phyloP scores from a whole-genome alignment of 352 stramenopile genomes.

The Phytopythium montanum region DNA sequence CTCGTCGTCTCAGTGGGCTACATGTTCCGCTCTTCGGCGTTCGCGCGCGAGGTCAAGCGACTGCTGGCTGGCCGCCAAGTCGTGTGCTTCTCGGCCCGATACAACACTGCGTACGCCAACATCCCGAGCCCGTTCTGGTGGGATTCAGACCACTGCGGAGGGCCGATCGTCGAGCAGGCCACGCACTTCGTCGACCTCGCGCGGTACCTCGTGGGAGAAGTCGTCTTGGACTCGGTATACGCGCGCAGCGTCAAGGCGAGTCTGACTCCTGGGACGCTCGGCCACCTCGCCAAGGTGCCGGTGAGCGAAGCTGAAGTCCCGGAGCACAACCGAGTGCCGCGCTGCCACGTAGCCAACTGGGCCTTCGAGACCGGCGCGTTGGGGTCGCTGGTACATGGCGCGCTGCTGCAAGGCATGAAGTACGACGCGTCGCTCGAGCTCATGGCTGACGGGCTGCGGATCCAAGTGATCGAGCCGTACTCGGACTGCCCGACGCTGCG shows the following conservation, averaged over 20 bases:
- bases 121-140: slow-evolving; percentile 41
- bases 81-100: slow-evolving; percentile 31
- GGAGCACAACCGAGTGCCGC: slow-evolving; percentile 25
- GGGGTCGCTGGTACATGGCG: slow-evolving; percentile 28
- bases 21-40: slow-evolving; percentile 35
- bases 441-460: slow-evolving; percentile 32
- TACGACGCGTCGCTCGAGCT: slow-evolving; percentile 34
- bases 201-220: slow-evolving; percentile 31
- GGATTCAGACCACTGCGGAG: slow-evolving; percentile 31
- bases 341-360: slow-evolving; percentile 32
- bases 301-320: slow-evolving; percentile 22
- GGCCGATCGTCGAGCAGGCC: slow-evolving; percentile 36
- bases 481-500: slow-evolving; percentile 32
- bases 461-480: slow-evolving; percentile 32
- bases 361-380: slow-evolving; percentile 31
- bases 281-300: slow-evolving; percentile 29
- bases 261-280: slow-evolving; percentile 23
- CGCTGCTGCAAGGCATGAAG: slow-evolving; percentile 25
- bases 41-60: slow-evolving; percentile 27
- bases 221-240: slow-evolving; percentile 32
- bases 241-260: slow-evolving; percentile 37
- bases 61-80: slow-evolving; percentile 24
- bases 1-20: slow-evolving; percentile 30
- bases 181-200: slow-evolving; percentile 37
- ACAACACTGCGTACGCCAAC: slow-evolving; percentile 31